phyloP scores from a whole-genome alignment of 2,329 filamentous ascomycete species.

The Macrophomina tecta region DNA sequence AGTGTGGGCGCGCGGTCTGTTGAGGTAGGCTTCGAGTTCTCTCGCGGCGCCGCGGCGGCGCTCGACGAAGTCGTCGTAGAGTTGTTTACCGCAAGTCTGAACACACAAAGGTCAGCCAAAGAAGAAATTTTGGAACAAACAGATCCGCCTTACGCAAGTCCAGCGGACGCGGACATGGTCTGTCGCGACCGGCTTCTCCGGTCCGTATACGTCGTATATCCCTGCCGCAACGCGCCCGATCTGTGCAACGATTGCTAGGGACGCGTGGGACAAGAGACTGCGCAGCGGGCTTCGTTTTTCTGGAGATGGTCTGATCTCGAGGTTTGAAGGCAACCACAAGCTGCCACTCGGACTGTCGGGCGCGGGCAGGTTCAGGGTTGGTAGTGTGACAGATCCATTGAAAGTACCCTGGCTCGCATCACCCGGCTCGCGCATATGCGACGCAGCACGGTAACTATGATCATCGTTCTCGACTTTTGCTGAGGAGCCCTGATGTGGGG shows the following conservation, averaged over 20 bases:
- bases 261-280: slow-evolving; percentile 8
- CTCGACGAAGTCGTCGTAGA: slow-evolving; percentile 50
- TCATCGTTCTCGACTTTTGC: not conserved
- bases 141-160: slow-evolving; percentile 39
- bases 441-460: not conserved
- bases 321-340: slow-evolving; percentile 16
- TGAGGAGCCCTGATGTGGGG: too few relatives aligned
- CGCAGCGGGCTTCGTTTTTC: not conserved
- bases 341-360: slow-evolving; percentile 18
- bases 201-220: slow-evolving; percentile 33
- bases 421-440: slow-evolving; percentile 5
- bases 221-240: not conserved
- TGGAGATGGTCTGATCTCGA: slow-evolving; percentile 20
- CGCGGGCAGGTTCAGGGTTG: slow-evolving; percentile 6
- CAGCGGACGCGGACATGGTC: slow-evolving; percentile 44
- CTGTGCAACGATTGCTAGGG: slow-evolving; percentile 5
- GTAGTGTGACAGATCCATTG: slow-evolving; percentile 19
- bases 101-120: slow-evolving; percentile 3
- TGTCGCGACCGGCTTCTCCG: slow-evolving; percentile 38
- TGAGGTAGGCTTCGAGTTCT: slow-evolving; percentile 47
- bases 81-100: slow-evolving; percentile 40
- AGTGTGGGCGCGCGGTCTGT: slow-evolving; percentile 39
- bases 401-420: slow-evolving; percentile 1
- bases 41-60: slow-evolving; percentile 44
- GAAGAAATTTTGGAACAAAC: not conserved